Base-by-base conservation (phyloP, 2,329 filamentous ascomycete genomes). In the Claviceps citrina region DNA sequence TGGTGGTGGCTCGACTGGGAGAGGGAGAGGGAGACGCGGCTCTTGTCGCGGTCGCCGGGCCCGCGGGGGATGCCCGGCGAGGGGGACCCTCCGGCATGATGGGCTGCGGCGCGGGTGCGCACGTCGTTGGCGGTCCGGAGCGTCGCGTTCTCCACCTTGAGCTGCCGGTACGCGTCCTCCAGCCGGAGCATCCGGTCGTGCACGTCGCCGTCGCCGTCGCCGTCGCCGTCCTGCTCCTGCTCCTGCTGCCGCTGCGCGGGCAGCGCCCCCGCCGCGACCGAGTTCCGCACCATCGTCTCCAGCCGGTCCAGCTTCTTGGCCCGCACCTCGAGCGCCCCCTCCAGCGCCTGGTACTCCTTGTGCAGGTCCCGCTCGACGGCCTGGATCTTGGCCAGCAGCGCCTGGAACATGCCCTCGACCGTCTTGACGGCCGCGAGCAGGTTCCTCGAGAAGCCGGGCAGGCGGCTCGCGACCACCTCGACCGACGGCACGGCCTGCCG, bases 381-480 rank as follows among this genome's bases (percentile, higher is more conserved):
- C 52, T 84, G 83, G 54, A 95, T 84, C 44, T 84, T 80, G 30
- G 71, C 68, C 52, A 84, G 81, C 65, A 94, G 93, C 7, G 76
- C 74, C 15, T 73, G 71, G 27, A 96, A 69, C 47, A 93, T 76
- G 15, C 70, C 68, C 64, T 96, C 91, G 41, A 96, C 78, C 2
- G 78, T 84, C 65, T 89, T 93, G 45, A 95, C 73, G 0, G 89
- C 89, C 1, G 79, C 75, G 32, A 95, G 62, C 20, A 98, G 70
- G 56, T 95, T 96, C 58, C 87, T 84, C 54, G 81, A 84, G 62
- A 96, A 96, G 1, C 82, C 84, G 0, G 83, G 80, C 4, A 96
- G 70, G 61, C 91, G 85, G 37, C 79, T 87, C 1, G 79, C 77
- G 45, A 98, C 82, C 12, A 86, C 78, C 52, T 95, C 89, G 26